Conservation (phyloP, 257 asterid genomes). For the Solanum arcanum region DNA sequence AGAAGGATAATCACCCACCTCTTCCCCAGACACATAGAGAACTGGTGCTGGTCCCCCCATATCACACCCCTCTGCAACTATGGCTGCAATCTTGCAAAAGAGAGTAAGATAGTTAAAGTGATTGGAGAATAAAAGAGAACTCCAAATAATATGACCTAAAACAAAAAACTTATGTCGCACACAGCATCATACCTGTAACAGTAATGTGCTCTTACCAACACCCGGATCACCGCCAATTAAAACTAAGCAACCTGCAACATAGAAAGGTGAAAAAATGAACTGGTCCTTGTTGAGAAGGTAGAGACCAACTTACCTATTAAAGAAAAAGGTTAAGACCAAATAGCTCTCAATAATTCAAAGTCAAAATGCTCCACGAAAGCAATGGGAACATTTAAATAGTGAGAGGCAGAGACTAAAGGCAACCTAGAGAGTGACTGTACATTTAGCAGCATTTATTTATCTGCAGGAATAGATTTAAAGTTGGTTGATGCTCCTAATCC, state of each 20-base stretch:
- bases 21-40: constrained; percentile 96
- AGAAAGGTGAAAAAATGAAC: not conserved
- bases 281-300: not conserved
- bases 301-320: not conserved
- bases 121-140: not conserved
- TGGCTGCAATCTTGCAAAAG: constrained; percentile 66
- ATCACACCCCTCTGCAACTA: constrained; percentile 54
- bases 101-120: constrained; percentile 1
- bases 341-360: not conserved
- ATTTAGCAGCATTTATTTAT: not conserved
- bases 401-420: not conserved
- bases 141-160: not conserved
- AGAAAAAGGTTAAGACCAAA: not conserved
- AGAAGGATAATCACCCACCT: constrained; percentile 30
- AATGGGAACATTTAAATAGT: not conserved
- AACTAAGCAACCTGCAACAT: constrained; percentile 64
- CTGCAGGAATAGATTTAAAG: not conserved
- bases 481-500: not conserved
- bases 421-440: not conserved
- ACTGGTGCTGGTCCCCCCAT: constrained; percentile 45
- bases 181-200: constrained; percentile 63
- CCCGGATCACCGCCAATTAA: constrained; percentile 99
- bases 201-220: constrained; percentile 86
- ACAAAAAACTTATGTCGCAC: not conserved
- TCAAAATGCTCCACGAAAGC: not conserved